These are phyloP conservation scores for Combretum micranthum DNA, from an alignment of 345 rosid genomes.

Conservation along the genomic window DNA sequence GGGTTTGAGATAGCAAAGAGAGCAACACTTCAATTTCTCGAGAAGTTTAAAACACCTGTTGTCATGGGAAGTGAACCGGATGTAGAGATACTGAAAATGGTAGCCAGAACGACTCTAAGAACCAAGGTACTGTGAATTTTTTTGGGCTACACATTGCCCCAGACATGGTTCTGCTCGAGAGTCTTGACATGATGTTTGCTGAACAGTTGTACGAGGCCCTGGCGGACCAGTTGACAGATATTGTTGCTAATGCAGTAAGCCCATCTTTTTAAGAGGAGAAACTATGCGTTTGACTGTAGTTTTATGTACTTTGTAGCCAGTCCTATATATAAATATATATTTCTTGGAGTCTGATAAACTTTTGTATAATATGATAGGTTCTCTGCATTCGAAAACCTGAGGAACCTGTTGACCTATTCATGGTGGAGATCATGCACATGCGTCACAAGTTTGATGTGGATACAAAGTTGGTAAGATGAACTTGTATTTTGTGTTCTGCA, in stretches of 20 bases:
- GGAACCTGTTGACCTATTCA: slow-evolving; percentile 86
- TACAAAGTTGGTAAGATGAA: slow-evolving; percentile 65
- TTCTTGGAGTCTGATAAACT: slow-evolving; percentile 1
- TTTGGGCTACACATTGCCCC: not conserved
- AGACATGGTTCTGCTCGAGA: too few species aligned
- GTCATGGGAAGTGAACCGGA: slow-evolving; percentile 95
- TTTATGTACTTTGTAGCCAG: not conserved
- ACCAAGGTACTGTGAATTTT: slow-evolving; percentile 57
- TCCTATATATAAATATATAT: too few species aligned
- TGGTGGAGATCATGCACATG: slow-evolving; percentile 99
- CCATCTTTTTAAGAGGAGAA: not conserved
- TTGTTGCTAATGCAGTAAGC: slow-evolving; percentile 79
- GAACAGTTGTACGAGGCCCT: slow-evolving; percentile 74
- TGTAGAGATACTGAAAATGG: slow-evolving; percentile 91
- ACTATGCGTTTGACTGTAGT: not conserved
- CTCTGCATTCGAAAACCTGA: slow-evolving; percentile 83
- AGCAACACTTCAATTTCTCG: slow-evolving; percentile 90
- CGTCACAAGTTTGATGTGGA: slow-evolving; percentile 95
- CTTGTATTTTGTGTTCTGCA: not conserved
- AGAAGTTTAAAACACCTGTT: slow-evolving; percentile 88
- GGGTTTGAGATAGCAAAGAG: slow-evolving; percentile 94
- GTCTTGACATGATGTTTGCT: slow-evolving; percentile 4
- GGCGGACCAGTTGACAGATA: slow-evolving; percentile 93
- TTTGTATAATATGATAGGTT: slow-evolving; percentile 41
- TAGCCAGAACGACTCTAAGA: slow-evolving; percentile 86